Base-by-base conservation (phyloP, 2,329 filamentous ascomycete genomes). In the Plectosphaerella sp. region DNA sequence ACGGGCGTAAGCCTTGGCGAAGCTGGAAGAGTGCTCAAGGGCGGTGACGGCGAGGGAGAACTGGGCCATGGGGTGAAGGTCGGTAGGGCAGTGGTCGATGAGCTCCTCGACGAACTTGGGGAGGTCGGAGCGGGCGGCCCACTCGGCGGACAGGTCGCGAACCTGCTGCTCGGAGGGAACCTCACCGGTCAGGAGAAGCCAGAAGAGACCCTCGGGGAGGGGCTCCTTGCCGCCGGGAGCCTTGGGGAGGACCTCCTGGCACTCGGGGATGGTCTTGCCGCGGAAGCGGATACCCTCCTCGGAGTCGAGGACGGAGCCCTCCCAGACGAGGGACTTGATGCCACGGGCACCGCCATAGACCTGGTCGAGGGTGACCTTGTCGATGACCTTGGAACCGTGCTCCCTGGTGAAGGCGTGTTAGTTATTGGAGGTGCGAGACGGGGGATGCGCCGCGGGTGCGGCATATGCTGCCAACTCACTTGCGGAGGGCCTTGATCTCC, bases 201-300 rank as follows among this genome's bases (percentile, higher is more conserved):
- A 99, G 89, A 99, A 99, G 72, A 99, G 91, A 84, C 87, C 92
- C 84, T 99, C 94, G 56, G 94, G 94, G 52, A 99, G 87, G 70
- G 94, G 94, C 83, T 99, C 93, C 73, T 91, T 84, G 79, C 94
- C 94, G 68, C 94, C 94, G 60, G 92, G 91, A 58, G 93, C 94
- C 83, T 96, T 97, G 75, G 94, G 94, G 54, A 99, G 91, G 66
- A 96, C 79, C 76, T 97, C 80, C 83, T 97, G 94, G 86, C 92
- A 97, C 78, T 99, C 94, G 65, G 94, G 94, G 67, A 99, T 99
- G 62, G 94, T 99, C 84, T 93, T 94, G 80, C 94, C 94, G 72
- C 94, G 88, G 87, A 99, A 99, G 66, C 94, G 90, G 76, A 99
- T 99, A 79, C 94, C 94, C 84, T 99, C 94, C 82, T 97, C 91